Evolutionary conservation across 352 stramenopile species (phyloP).

Genomic region (Phytophthora podocarpi): DNA sequence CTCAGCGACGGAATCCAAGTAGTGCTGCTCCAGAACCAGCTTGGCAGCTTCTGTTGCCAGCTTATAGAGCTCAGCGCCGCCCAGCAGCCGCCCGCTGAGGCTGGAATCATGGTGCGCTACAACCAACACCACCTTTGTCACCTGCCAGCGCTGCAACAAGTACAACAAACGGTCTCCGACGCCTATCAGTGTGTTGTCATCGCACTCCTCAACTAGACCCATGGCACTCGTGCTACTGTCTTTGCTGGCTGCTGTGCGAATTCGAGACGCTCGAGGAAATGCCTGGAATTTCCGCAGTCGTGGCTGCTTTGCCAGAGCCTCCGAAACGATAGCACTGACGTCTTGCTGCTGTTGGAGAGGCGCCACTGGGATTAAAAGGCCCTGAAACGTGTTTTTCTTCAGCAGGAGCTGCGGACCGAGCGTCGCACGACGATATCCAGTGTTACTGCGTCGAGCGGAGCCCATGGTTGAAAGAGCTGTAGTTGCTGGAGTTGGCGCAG

Average conservation of each 20-base stretch:
- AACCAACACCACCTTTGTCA: slow-evolving; percentile 72
- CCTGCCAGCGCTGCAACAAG: slow-evolving; percentile 82
- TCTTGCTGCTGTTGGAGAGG: slow-evolving; percentile 24
- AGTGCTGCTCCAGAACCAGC: slow-evolving; percentile 76
- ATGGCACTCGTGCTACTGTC: slow-evolving; percentile 9
- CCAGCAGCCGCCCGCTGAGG: slow-evolving; percentile 59
- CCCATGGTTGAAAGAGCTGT: slow-evolving; percentile 11
- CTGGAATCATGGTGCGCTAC: slow-evolving; percentile 70
- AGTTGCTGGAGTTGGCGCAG: no score
- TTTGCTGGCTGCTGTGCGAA: slow-evolving; percentile 27
- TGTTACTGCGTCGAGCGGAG: slow-evolving; percentile 18
- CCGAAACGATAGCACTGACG: slow-evolving; percentile 17
- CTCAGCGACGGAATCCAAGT: slow-evolving; percentile 56
- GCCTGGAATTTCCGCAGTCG: slow-evolving; percentile 52
- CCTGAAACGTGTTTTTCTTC: slow-evolving; percentile 79
- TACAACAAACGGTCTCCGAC: slow-evolving; percentile 80
- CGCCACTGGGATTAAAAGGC: slow-evolving; percentile 53
- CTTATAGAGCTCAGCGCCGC: slow-evolving; percentile 72
- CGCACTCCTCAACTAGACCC: slow-evolving; percentile 56
- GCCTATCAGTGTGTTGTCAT: slow-evolving; percentile 56
- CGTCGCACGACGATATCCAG: slow-evolving; percentile 28
- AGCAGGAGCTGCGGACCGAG: slow-evolving; percentile 58
- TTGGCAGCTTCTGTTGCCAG: slow-evolving; percentile 73
- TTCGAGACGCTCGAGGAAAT: slow-evolving; percentile 53
- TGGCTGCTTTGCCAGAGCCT: slow-evolving; percentile 38